Evolutionary conservation across 2,329 filamentous ascomycete species (phyloP), one percentile per base, ranked within the genome.

Genomic region (Magnaporthales sp.): DNA sequence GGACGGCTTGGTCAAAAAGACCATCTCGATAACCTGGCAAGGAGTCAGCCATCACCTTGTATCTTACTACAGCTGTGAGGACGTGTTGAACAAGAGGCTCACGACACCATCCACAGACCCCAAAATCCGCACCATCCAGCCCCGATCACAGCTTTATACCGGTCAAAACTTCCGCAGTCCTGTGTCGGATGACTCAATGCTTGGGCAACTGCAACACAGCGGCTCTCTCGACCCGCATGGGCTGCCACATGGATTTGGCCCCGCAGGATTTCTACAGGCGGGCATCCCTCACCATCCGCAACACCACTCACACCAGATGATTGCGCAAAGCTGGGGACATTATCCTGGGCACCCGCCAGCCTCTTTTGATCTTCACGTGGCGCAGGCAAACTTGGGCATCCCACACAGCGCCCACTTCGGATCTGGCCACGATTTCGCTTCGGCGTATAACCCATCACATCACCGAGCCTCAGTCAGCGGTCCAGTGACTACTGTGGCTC

Each of bases 1-100:
- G 15, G 85, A 87, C 1, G 93, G 93, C 0, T 79, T 97, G 56
- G 86, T 97, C 69, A 97, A 97, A 83, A 97, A 97, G 81, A 97
- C 93, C 0, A 93, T 97, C 77, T 94, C 90, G 71, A 86, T 97
- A 54, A 87, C 85, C 2, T 87, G 90, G 64, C 84, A 89, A 29
- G 90, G 90, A 2, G 85, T 93, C 2, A 88, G 87, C 2, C 93
- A 96, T 73, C 93, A 96, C 73, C 80, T 97, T 65, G 92, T 97
- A 56, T 93, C 90, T 19, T 97, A 97, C 75, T 97, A 97, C 79
- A 91, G 81, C 60, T 83, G 94, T 11, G 87, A 91, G 6, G 92
- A 97, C 74, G 90, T 93, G n/a, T 83, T 87, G 71, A 79, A 81
- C 62, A 81, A 84, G n/a, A 77, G 75, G 19, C 80, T 94, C 11